A percentile compares a stretch with the other conserved stretches of the same genome.
These are phyloP conservation scores for Tuber melanosporum DNA, from an alignment of 495 filamentous ascomycete genomes.

Conservation along the genomic window DNA sequence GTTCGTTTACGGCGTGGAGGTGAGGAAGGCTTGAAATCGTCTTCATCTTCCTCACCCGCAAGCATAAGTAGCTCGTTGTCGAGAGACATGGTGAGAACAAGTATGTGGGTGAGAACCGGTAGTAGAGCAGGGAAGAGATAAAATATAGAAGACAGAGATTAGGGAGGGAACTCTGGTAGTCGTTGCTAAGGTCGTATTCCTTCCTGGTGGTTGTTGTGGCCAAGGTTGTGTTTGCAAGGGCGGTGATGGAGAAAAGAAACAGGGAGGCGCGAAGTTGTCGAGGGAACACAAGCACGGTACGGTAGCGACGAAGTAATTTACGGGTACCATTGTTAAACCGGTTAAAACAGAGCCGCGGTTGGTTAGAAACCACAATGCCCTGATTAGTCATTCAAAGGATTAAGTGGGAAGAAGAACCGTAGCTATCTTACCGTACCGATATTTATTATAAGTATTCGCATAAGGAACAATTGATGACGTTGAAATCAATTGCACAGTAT, in stretches of 20 bases:
- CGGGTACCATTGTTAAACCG: neutral
- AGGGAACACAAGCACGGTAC: neutral
- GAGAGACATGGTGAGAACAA: conserved; percentile 55
- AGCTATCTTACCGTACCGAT: neutral
- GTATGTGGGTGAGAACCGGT: neutral
- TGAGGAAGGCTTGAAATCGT: conserved; percentile 44
- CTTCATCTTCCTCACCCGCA: conserved; percentile 62
- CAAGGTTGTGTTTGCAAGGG: neutral
- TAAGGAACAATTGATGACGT: neutral
- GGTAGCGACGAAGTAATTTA: neutral
- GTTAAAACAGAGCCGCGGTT: neutral
- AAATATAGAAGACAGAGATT: neutral
- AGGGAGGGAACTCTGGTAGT: neutral
- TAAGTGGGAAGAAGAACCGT: neutral
- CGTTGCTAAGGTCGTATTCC: neutral
- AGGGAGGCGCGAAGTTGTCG: conserved; percentile 1
- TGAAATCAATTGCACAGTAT: neutral
- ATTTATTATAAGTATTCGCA: neutral
- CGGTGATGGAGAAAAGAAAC: neutral
- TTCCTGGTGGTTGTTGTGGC: neutral
- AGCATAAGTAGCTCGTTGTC: conserved; percentile 85
- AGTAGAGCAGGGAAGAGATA: neutral
- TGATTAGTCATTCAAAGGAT: neutral
- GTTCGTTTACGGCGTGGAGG: conserved; percentile 34
- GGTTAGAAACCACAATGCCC: neutral